Evolutionary conservation across 2,329 filamentous ascomycete genomes (phyloP).

Genomic region (Chrysoporthe deuterocubensis): DNA sequence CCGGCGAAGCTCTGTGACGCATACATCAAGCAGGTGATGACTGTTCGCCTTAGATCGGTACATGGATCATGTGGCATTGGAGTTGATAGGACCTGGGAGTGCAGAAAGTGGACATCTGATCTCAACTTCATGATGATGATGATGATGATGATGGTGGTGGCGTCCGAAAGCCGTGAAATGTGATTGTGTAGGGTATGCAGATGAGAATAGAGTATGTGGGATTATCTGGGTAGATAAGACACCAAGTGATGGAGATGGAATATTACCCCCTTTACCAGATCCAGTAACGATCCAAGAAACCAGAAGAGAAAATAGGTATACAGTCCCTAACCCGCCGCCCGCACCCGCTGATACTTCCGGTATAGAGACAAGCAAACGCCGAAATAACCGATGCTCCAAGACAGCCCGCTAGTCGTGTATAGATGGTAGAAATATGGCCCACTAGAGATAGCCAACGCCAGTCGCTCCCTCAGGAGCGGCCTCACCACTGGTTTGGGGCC

Average conservation of each 20-base stretch:
- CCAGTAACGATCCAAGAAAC: constrained; percentile 2
- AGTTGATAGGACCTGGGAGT: not conserved
- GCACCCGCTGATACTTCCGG: constrained; percentile 3
- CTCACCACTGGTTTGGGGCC: not conserved
- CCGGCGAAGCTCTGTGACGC: no score
- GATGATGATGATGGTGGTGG: not conserved
- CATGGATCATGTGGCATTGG: not conserved
- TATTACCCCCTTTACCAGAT: not conserved
- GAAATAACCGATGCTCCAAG: constrained; percentile 17
- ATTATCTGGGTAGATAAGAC: constrained; percentile 8
- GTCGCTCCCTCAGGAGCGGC: not conserved
- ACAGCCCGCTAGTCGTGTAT: not conserved
- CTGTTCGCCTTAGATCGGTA: no score
- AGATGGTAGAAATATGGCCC: not conserved
- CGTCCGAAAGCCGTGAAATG: not conserved
- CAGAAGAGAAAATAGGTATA: constrained; percentile 10
- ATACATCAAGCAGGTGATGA: no score
- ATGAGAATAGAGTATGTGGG: constrained; percentile 2
- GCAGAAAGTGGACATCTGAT: not conserved
- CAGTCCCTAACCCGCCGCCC: constrained; percentile 14
- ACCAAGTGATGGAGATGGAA: constrained; percentile 23
- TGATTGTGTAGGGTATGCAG: not conserved
- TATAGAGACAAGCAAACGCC: constrained; percentile 8
- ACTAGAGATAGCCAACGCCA: not conserved
- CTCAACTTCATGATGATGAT: not conserved